Percentiles rank a stretch among this genome's conserved stretches.
phyloP scores from a whole-genome alignment of 768 basidiomycete species.

The Amanita pseudoporphyria region DNA sequence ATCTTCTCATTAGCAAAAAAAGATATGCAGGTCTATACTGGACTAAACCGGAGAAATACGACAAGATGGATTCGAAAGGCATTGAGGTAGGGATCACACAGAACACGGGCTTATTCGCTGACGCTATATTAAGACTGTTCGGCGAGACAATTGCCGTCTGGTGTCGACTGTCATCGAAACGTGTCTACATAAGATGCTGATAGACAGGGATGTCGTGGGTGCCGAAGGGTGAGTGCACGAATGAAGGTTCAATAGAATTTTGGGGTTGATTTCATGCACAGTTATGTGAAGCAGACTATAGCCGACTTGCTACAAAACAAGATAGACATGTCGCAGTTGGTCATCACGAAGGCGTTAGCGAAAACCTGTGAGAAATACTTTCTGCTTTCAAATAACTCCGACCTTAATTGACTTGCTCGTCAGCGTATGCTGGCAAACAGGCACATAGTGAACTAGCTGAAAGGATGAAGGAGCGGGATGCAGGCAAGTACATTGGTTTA shows the following conservation, averaged over 20 bases:
- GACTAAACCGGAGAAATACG: conserved; percentile 91
- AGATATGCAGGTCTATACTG: conserved; percentile 98
- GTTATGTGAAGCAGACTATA: conserved; percentile 90
- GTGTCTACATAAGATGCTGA: conserved; percentile 95
- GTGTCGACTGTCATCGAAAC: conserved; percentile 98
- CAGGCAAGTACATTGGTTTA: conserved; percentile 33
- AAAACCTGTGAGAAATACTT: conserved; percentile 55
- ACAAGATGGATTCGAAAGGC: conserved; percentile 99
- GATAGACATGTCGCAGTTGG: conserved; percentile 97
- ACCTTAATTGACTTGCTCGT: conserved; percentile 1
- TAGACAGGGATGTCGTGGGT: conserved; percentile 87
- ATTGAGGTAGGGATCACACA: conserved; percentile 64
- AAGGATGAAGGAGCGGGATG: conserved; percentile 93
- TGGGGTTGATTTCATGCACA: conserved; percentile 21
- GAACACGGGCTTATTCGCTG: background rate
- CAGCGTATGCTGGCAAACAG: conserved; percentile 92
- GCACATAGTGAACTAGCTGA: conserved; percentile 95
- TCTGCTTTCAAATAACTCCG: background rate
- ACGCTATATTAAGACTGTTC: conserved; percentile 62
- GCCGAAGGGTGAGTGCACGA: conserved; percentile 71
- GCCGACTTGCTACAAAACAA: conserved; percentile 93
- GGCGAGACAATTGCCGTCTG: conserved; percentile 96
- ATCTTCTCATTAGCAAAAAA: conserved; percentile 97
- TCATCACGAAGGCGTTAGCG: conserved; percentile 94
- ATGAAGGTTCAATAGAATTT: background rate